Evolutionary conservation across 2,329 filamentous ascomycete species (phyloP).

Genomic region (Xylariaceae sp.): DNA sequence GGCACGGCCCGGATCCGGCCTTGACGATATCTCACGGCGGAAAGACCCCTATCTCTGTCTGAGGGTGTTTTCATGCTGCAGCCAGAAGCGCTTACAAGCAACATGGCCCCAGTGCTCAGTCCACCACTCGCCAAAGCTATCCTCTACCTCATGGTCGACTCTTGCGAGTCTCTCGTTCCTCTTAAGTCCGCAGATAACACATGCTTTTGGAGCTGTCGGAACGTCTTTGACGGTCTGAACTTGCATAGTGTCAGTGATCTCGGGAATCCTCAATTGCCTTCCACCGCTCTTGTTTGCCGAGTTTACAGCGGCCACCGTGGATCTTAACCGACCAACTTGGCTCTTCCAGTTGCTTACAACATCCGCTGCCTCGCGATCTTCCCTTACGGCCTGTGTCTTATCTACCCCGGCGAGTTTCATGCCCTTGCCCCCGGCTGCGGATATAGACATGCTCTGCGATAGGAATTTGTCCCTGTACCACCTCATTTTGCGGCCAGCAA

Average conservation of each 20-base stretch:
- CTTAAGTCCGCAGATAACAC: conserved; percentile 82
- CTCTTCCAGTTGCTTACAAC: conserved; percentile 71
- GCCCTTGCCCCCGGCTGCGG: conserved; percentile 67
- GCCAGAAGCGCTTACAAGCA: conserved; percentile 81
- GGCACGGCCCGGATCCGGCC: conserved; percentile 6
- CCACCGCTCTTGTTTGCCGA: conserved; percentile 36
- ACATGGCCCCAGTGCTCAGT: conserved; percentile 80
- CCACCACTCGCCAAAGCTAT: conserved; percentile 98
- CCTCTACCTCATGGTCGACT: conserved; percentile 72
- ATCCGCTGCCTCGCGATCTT: conserved; percentile 80
- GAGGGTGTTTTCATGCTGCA: conserved; percentile 66
- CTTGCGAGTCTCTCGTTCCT: conserved; percentile 76
- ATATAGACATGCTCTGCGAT: conserved; percentile 84
- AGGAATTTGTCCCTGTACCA: conserved; percentile 89
- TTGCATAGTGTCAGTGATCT: conserved; percentile 64
- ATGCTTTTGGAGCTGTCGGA: conserved; percentile 68
- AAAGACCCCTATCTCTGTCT: conserved; percentile 55
- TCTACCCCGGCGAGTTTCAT: conserved; percentile 92
- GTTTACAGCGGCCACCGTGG: conserved; percentile 65
- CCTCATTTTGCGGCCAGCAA: conserved; percentile 77
- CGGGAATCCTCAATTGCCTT: conserved; percentile 55
- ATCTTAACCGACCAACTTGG: conserved; percentile 69
- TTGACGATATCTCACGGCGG: not conserved
- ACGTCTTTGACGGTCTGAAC: conserved; percentile 69
- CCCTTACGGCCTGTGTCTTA: conserved; percentile 73